Percentiles rank a stretch among this genome's conserved stretches.
Evolutionary conservation across 2,329 filamentous ascomycete species (phyloP).

Genomic region (Onygena corvina): DNA sequence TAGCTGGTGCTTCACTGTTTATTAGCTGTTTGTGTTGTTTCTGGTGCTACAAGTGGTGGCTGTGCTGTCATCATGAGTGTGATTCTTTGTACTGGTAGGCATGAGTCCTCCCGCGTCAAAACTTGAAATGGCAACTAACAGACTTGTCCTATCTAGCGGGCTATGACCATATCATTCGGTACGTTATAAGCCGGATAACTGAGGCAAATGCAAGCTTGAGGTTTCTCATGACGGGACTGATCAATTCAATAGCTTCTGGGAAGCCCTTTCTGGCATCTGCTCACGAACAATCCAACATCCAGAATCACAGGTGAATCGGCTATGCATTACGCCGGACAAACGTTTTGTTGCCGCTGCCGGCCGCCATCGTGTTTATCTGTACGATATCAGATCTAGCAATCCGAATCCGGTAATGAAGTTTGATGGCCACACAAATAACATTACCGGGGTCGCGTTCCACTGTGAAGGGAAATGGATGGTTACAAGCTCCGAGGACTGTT

Average conservation of each 20-base stretch:
- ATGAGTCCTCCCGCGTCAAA: background rate
- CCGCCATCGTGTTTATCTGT: slow-evolving; percentile 85
- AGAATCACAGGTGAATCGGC: slow-evolving; percentile 94
- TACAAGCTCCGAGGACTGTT: slow-evolving; percentile 90
- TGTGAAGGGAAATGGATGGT: slow-evolving; percentile 99
- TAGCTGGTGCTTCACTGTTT: too few species aligned
- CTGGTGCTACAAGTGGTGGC: background rate
- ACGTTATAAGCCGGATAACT: slow-evolving; percentile 20
- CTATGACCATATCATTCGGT: slow-evolving; percentile 67
- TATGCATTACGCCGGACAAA: slow-evolving; percentile 97
- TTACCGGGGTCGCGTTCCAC: slow-evolving; percentile 94
- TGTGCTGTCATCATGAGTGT: slow-evolving; percentile 44
- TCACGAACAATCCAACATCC: slow-evolving; percentile 96
- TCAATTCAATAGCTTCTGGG: slow-evolving; percentile 65
- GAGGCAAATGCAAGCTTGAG: background rate
- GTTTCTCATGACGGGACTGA: background rate
- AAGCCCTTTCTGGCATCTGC: slow-evolving; percentile 93
- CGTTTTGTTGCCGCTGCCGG: slow-evolving; percentile 76
- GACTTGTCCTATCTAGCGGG: slow-evolving; percentile 40
- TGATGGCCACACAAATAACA: slow-evolving; percentile 88
- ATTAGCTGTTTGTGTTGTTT: background rate
- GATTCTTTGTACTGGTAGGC: slow-evolving; percentile 53
- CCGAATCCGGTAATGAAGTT: slow-evolving; percentile 86
- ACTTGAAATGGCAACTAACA: background rate
- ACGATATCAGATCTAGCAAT: slow-evolving; percentile 97